A percentile compares a stretch with the other conserved stretches of the same genome.
Conservation (phyloP, 2,329 filamentous ascomycete species). For the Monosporascus sp. region DNA sequence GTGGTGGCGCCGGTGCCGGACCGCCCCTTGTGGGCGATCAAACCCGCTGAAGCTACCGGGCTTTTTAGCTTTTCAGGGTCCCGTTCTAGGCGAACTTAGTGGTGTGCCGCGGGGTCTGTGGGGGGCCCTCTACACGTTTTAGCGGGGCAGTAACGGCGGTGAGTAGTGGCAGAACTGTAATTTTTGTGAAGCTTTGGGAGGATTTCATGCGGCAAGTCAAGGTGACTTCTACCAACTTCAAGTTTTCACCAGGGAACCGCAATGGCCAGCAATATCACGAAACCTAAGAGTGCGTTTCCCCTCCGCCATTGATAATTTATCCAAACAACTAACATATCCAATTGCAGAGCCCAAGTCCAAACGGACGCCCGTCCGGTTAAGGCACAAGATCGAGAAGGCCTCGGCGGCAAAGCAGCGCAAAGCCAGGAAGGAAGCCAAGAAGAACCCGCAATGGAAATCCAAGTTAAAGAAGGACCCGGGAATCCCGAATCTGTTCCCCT, state of each 20-base stretch:
- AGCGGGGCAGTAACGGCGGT: constrained; percentile 14
- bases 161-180: constrained; percentile 16
- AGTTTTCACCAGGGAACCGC: neutral
- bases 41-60: constrained; percentile 4
- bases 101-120: no score
- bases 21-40: neutral
- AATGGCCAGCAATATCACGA: constrained; percentile 27
- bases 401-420: constrained; percentile 89
- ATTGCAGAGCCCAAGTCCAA: constrained; percentile 85
- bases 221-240: constrained; percentile 4
- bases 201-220: constrained; percentile 14
- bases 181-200: constrained; percentile 12
- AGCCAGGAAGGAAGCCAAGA: constrained; percentile 80
- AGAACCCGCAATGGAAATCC: constrained; percentile 95
- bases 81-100: neutral
- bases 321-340: constrained; percentile 4
- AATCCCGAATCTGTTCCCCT: constrained; percentile 95
- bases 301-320: neutral
- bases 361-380: constrained; percentile 79
- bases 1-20: neutral
- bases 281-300: constrained; percentile 25
- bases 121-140: no score
- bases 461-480: constrained; percentile 96
- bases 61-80: constrained; percentile 1
- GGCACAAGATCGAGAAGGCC: constrained; percentile 94